phyloP scores from a whole-genome alignment of 2,329 filamentous ascomycete genomes.

The Aureobasidium sp. region DNA sequence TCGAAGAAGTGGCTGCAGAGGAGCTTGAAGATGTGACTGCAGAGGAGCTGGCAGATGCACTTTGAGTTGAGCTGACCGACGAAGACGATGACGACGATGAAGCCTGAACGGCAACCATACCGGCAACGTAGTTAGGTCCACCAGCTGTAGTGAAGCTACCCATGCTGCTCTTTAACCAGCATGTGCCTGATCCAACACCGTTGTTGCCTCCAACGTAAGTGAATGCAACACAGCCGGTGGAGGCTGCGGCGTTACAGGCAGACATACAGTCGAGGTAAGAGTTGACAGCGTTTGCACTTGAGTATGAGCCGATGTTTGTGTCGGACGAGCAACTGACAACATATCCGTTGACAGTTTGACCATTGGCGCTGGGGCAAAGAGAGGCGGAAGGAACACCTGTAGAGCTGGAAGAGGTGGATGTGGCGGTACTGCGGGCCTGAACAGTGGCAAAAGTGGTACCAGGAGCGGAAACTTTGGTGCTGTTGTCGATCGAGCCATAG shows the following conservation, averaged over 20 bases:
- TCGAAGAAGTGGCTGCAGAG: background rate
- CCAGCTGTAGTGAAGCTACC: slow-evolving; percentile 7
- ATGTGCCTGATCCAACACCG: slow-evolving; percentile 10
- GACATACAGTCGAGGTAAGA: slow-evolving; percentile 14
- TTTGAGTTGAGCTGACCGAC: background rate
- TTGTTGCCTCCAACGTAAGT: slow-evolving; percentile 12
- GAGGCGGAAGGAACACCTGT: slow-evolving; percentile 11
- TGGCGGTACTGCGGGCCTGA: background rate
- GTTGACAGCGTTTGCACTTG: slow-evolving; percentile 4
- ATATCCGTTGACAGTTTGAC: background rate
- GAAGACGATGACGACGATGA: background rate
- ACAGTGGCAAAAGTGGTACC: slow-evolving; percentile 1
- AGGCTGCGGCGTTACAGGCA: slow-evolving; percentile 8
- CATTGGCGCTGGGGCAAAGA: slow-evolving; percentile 14
- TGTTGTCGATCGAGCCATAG: background rate
- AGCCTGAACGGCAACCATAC: background rate
- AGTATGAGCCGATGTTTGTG: slow-evolving; percentile 10
- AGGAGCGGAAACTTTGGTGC: background rate
- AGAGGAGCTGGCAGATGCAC: background rate
- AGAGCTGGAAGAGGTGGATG: background rate
- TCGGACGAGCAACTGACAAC: background rate
- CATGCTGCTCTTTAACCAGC: slow-evolving; percentile 12
- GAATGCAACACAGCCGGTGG: slow-evolving; percentile 12
- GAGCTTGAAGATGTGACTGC: background rate
- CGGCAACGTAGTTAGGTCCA: slow-evolving; percentile 10